phyloP scores from a whole-genome alignment of 441 rosid genomes.

The Erysimum cheiri region DNA sequence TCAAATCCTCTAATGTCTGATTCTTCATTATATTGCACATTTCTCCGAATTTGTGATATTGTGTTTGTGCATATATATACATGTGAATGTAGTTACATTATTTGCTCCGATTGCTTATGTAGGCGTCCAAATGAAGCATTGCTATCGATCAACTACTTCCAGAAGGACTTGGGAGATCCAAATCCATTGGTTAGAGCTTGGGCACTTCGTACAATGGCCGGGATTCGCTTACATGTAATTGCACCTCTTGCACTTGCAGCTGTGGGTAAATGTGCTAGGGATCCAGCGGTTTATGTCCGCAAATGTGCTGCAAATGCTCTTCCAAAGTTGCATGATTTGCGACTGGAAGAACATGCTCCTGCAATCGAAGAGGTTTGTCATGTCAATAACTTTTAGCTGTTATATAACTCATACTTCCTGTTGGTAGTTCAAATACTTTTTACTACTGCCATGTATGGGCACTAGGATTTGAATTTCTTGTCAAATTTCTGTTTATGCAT shows the following conservation, averaged over 20 bases:
- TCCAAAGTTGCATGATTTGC: constrained; percentile 89
- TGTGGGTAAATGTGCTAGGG: constrained; percentile 83
- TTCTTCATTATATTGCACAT: too few species aligned
- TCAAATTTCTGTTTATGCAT: constrained; percentile 4
- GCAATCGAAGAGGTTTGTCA: constrained; percentile 76
- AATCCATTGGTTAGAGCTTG: constrained; percentile 95
- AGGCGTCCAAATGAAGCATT: constrained; percentile 99
- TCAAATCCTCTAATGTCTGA: neutral
- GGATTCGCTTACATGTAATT: constrained; percentile 83
- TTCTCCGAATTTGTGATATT: neutral
- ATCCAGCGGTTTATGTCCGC: constrained; percentile 90
- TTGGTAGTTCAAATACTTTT: constrained; percentile 1
- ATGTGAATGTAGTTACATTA: constrained; percentile 18
- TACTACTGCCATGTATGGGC: neutral
- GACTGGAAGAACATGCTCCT: constrained; percentile 72
- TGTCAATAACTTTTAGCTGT: constrained; percentile 21
- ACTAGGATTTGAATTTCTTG: neutral
- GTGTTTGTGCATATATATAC: constrained; percentile 3
- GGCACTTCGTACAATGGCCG: constrained; percentile 98
- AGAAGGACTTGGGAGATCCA: constrained; percentile 94
- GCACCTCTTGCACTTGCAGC: constrained; percentile 90
- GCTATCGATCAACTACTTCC: constrained; percentile 90
- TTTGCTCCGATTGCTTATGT: constrained; percentile 26
- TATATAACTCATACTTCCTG: neutral
- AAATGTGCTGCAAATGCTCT: constrained; percentile 98